phyloP scores from a whole-genome alignment of 768 basidiomycete genomes.

The Phlebiopsis gigantea region DNA sequence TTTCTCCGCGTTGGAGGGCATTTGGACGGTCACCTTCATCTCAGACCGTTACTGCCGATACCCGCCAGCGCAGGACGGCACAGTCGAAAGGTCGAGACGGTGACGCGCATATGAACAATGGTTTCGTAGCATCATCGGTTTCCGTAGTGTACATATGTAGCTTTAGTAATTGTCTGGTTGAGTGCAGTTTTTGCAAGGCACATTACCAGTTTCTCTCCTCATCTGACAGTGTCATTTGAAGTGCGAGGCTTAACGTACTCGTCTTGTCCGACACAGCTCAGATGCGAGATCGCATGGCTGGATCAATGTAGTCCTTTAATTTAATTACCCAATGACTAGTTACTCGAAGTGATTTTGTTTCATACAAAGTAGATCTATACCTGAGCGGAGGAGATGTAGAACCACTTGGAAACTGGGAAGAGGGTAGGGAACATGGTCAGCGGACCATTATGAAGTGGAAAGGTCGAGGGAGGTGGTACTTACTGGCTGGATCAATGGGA shows the following conservation, averaged over 20 bases:
- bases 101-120: background rate
- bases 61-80: slow-evolving; percentile 58
- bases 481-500: slow-evolving; percentile 87
- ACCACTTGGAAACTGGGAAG: slow-evolving; percentile 78
- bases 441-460: slow-evolving; percentile 9
- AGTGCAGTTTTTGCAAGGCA: too few relatives aligned
- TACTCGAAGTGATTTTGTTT: slow-evolving; percentile 1
- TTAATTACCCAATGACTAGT: background rate
- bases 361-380: slow-evolving; percentile 36
- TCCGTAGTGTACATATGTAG: slow-evolving; percentile 8
- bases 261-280: background rate
- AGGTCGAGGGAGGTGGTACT: slow-evolving; percentile 27
- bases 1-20: slow-evolving; percentile 88
- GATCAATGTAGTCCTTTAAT: slow-evolving; percentile 1
- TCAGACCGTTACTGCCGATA: slow-evolving; percentile 88
- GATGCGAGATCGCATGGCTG: slow-evolving; percentile 2
- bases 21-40: slow-evolving; percentile 90
- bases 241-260: background rate
- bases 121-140: background rate
- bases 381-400: slow-evolving; percentile 88
- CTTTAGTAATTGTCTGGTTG: slow-evolving; percentile 8
- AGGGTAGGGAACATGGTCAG: slow-evolving; percentile 1
- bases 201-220: background rate
- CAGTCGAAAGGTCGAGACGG: slow-evolving; percentile 29
- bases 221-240: background rate